phyloP scores from a whole-genome alignment of 2,329 filamentous ascomycete species.

The Beauveria medogensis region DNA sequence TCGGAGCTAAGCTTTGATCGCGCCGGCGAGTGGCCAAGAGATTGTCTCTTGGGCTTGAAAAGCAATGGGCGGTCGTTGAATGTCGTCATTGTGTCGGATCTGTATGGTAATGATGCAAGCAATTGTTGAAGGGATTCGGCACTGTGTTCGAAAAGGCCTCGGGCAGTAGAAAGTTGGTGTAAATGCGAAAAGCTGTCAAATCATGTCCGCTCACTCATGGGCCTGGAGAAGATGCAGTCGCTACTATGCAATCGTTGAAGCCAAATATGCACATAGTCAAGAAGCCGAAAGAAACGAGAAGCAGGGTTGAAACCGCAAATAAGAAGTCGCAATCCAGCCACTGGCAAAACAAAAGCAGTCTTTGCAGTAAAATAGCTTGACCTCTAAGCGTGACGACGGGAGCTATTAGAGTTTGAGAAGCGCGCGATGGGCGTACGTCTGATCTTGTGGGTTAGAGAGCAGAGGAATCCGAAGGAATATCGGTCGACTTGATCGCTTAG shows the following conservation, averaged over 20 bases:
- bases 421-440: background rate
- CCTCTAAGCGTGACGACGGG: background rate
- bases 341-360: background rate
- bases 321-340: background rate
- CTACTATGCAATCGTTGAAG: slow-evolving; percentile 14
- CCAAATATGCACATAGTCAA: slow-evolving; percentile 19
- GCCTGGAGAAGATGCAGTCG: slow-evolving; percentile 12
- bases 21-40: slow-evolving; percentile 32
- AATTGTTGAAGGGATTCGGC: background rate
- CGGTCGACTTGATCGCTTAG: background rate
- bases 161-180: slow-evolving; percentile 12
- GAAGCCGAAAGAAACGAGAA: background rate
- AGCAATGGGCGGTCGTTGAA: slow-evolving; percentile 29
- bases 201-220: slow-evolving; percentile 13
- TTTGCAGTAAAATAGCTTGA: background rate
- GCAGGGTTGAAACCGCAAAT: background rate
- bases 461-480: background rate
- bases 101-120: background rate
- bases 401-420: background rate
- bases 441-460: background rate
- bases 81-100: slow-evolving; percentile 14
- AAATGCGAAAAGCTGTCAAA: slow-evolving; percentile 7
- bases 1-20: slow-evolving; percentile 37
- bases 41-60: slow-evolving; percentile 26
- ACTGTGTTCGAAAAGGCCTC: background rate